Conservation (phyloP, 306 rosid species). For the Clitoria ternatea region DNA sequence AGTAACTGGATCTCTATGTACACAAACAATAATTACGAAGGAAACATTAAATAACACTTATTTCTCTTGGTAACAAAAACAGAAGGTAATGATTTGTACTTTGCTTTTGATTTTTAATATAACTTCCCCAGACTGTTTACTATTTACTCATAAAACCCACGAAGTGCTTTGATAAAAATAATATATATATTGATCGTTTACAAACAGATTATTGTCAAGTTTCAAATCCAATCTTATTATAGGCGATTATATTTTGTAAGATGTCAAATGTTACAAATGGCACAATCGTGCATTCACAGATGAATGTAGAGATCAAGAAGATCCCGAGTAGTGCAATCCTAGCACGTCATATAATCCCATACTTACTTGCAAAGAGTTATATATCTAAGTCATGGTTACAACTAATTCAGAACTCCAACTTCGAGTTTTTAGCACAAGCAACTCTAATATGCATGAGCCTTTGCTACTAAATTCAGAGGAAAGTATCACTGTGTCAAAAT, state of each 20-base stretch:
- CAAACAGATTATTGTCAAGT: constrained; percentile 13
- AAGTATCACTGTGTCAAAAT: constrained; percentile 20
- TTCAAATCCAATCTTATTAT: constrained; percentile 29
- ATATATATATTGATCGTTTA: background rate
- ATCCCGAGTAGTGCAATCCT: constrained; percentile 23
- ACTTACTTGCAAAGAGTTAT: background rate
- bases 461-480: constrained; percentile 23
- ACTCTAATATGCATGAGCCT: constrained; percentile 8
- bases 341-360: constrained; percentile 28
- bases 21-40: background rate
- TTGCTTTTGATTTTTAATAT: background rate
- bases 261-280: constrained; percentile 33
- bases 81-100: background rate
- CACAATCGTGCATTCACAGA: constrained; percentile 21
- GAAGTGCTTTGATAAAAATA: background rate
- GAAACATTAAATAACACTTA: background rate
- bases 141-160: background rate
- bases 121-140: background rate
- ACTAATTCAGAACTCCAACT: constrained; percentile 28
- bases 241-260: constrained; percentile 22
- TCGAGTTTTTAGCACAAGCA: constrained; percentile 37
- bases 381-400: constrained; percentile 33
- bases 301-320: constrained; percentile 18
- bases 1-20: background rate
- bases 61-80: background rate